These are phyloP conservation scores for Euphorbia schlechtendalii DNA, from an alignment of 441 rosid genomes.

Conservation along the genomic window DNA sequence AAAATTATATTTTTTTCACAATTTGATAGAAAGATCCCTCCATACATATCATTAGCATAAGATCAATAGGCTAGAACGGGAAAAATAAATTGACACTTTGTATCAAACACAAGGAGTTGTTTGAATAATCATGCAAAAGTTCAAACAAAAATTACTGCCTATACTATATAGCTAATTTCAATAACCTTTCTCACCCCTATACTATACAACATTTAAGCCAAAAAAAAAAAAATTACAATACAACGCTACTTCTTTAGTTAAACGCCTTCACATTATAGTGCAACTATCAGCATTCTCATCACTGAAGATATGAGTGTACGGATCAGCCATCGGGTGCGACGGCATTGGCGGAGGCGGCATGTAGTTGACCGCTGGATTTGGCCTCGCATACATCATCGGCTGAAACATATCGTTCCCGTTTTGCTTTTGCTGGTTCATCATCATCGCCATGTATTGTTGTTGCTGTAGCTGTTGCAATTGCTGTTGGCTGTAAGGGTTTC, in stretches of 20 bases:
- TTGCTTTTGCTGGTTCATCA: conserved; percentile 77
- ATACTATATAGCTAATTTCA: background rate
- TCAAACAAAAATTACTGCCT: conserved; percentile 13
- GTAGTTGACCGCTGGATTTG: conserved; percentile 46
- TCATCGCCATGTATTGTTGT: conserved; percentile 57
- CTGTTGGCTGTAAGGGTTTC: conserved; percentile 49
- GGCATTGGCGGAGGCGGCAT: conserved; percentile 52
- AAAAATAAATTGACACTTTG: background rate
- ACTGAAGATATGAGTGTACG: conserved; percentile 63
- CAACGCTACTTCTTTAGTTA: too few relatives aligned
- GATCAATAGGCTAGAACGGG: too few relatives aligned
- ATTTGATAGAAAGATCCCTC: too few relatives aligned
- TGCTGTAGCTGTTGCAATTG: too few relatives aligned
- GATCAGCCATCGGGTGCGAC: conserved; percentile 37
- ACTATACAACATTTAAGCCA: too few relatives aligned
- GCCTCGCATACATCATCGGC: conserved; percentile 80
- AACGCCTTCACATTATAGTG: conserved; percentile 58
- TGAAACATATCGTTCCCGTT: conserved; percentile 70
- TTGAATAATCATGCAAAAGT: background rate
- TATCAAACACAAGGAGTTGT: conserved; percentile 1
- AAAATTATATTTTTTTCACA: too few relatives aligned
- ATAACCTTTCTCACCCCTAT: conserved; percentile 19
- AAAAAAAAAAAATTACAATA: background rate
- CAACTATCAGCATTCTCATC: conserved; percentile 89
- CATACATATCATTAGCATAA: too few relatives aligned